These are phyloP conservation scores for Suhomyces maxii DNA, from an alignment of 1,139 yeast species.

Conservation along the genomic window DNA sequence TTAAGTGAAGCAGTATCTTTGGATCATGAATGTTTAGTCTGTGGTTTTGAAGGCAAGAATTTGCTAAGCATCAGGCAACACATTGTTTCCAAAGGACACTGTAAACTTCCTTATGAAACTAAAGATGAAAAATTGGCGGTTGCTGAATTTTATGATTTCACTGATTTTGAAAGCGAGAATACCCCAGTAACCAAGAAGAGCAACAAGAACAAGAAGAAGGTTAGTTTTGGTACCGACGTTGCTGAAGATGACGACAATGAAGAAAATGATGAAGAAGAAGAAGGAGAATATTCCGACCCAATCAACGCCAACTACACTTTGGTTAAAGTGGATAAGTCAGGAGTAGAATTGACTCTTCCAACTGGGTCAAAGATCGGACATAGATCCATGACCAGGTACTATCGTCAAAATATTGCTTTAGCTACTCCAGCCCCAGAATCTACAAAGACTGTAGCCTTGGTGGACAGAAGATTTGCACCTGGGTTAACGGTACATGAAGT, in stretches of 20 bases:
- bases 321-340: conserved; percentile 39
- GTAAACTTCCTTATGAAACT: conserved; percentile 54
- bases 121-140: conserved; percentile 42
- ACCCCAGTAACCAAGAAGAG: conserved; percentile 12
- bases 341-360: conserved; percentile 46
- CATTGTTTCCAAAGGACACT: conserved; percentile 52
- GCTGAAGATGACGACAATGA: conserved; percentile 13
- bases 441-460: conserved; percentile 37
- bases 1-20: conserved; percentile 44
- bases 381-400: conserved; percentile 45
- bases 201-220: conserved; percentile 22
- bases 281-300: conserved; percentile 12
- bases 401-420: conserved; percentile 38
- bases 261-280: conserved; percentile 23
- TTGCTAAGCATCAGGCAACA: conserved; percentile 55
- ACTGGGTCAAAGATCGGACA: conserved; percentile 53
- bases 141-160: conserved; percentile 46
- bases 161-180: conserved; percentile 16
- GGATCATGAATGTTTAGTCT: conserved; percentile 51
- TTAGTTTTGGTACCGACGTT: conserved; percentile 11
- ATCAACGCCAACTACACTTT: conserved; percentile 30
- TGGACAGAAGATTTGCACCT: conserved; percentile 43
- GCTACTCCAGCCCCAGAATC: conserved; percentile 30
- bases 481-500: conserved; percentile 35
- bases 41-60: conserved; percentile 53